phyloP scores from a whole-genome alignment of 768 basidiomycete species.

The Pholiota microspora region DNA sequence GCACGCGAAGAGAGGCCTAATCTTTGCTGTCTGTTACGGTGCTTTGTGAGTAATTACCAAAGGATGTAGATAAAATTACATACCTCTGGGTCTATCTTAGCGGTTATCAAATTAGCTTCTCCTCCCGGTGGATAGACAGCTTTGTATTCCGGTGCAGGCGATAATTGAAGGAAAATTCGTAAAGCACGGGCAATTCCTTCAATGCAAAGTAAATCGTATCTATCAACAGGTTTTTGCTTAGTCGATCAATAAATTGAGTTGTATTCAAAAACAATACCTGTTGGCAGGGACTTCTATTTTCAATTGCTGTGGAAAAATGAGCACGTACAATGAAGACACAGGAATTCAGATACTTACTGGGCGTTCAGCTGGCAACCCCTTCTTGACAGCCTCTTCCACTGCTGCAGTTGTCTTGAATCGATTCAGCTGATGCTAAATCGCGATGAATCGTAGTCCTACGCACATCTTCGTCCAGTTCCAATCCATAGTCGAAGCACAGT shows the following conservation, averaged over 20 bases:
- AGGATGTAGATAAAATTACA: conserved; percentile 19
- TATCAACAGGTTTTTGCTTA: conserved; percentile 27
- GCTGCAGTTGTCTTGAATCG: conserved; percentile 77
- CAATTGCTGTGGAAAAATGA: conserved; percentile 62
- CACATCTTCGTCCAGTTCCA: conserved; percentile 98
- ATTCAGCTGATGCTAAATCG: conserved; percentile 2
- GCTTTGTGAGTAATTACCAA: neutral
- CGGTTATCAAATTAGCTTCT: conserved; percentile 61
- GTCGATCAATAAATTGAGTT: neutral
- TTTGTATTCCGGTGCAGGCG: conserved; percentile 67
- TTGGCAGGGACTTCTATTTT: conserved; percentile 99
- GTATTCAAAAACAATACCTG: conserved; percentile 53
- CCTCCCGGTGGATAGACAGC: conserved; percentile 72
- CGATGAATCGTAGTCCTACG: conserved; percentile 25
- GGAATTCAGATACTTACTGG: conserved; percentile 49
- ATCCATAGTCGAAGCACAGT: conserved; percentile 94
- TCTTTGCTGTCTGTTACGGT: conserved; percentile 59
- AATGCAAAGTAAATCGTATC: conserved; percentile 97
- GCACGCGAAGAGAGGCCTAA: conserved; percentile 89
- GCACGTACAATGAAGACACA: neutral
- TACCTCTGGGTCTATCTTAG: conserved; percentile 73
- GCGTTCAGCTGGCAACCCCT: conserved; percentile 81
- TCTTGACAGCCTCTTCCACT: conserved; percentile 77
- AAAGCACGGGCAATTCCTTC: conserved; percentile 92
- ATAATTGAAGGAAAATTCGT: conserved; percentile 74